Evolutionary conservation across 768 basidiomycete genomes (phyloP).

Genomic region (Suillus bovinus): DNA sequence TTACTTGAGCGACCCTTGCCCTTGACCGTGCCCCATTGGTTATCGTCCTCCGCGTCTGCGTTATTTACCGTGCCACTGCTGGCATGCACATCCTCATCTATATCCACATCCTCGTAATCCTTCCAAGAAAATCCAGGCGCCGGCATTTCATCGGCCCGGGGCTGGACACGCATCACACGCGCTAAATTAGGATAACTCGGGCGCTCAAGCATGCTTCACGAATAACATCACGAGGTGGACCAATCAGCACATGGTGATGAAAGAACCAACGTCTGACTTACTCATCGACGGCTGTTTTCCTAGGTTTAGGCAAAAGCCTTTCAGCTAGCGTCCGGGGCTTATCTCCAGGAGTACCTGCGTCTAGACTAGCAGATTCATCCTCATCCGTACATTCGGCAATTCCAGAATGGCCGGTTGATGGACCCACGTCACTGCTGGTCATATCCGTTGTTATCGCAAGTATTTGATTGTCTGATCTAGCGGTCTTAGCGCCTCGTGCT

Average conservation of each 20-base stretch:
- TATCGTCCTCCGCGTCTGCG: slow-evolving; percentile 73
- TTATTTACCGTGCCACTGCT: slow-evolving; percentile 46
- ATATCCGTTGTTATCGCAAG: slow-evolving; percentile 32
- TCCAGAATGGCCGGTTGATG: slow-evolving; percentile 47
- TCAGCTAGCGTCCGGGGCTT: slow-evolving; percentile 54
- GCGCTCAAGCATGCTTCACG: slow-evolving; percentile 59
- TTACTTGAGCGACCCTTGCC: slow-evolving; percentile 48
- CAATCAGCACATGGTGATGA: not conserved
- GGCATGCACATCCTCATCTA: slow-evolving; percentile 63
- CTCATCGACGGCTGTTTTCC: slow-evolving; percentile 72
- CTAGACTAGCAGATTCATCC: slow-evolving; percentile 34
- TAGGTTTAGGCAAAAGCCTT: slow-evolving; percentile 60
- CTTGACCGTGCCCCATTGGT: slow-evolving; percentile 75
- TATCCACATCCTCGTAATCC: slow-evolving; percentile 75
- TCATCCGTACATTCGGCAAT: slow-evolving; percentile 33
- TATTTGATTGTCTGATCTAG: slow-evolving; percentile 11
- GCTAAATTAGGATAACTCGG: slow-evolving; percentile 55
- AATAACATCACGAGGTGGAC: slow-evolving; percentile 13
- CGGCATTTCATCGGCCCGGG: slow-evolving; percentile 56
- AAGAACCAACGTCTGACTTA: slow-evolving; percentile 31
- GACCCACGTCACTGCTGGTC: slow-evolving; percentile 49
- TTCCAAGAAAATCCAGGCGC: slow-evolving; percentile 71
- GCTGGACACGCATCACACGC: slow-evolving; percentile 71
- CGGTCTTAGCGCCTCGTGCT: slow-evolving; percentile 13
- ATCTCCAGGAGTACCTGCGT: slow-evolving; percentile 32